A percentile compares a stretch with the other conserved stretches of the same genome.
Evolutionary conservation across 139 green algal species (phyloP).

Genomic region (Micromonas commoda): DNA sequence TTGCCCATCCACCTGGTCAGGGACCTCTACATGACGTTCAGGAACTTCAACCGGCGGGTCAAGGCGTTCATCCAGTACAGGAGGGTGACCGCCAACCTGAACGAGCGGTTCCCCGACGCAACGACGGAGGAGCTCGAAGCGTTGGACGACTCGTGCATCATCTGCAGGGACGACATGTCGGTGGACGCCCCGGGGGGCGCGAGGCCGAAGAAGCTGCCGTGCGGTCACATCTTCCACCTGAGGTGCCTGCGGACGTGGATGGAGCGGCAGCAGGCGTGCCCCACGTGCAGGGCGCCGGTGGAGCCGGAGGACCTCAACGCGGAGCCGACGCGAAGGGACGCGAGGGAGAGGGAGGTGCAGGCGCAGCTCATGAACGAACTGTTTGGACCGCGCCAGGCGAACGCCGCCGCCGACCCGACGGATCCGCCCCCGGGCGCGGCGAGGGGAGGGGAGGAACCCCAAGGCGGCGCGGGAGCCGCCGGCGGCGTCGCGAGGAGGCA

Average conservation of each 20-base stretch:
- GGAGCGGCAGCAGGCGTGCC: constrained; percentile 93
- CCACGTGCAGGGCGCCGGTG: constrained; percentile 76
- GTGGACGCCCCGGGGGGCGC: constrained; percentile 8
- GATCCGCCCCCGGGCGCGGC: too few relatives aligned
- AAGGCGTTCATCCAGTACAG: constrained; percentile 90
- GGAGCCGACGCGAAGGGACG: neutral
- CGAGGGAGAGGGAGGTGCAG: neutral
- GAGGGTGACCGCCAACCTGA: constrained; percentile 82
- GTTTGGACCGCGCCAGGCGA: neutral
- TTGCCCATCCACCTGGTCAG: constrained; percentile 91
- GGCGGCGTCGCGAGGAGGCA: too few relatives aligned
- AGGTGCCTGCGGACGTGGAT: constrained; percentile 95
- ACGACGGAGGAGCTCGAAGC: constrained; percentile 73
- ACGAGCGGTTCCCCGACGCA: constrained; percentile 78
- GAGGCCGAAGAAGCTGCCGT: constrained; percentile 81
- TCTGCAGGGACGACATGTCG: constrained; percentile 91
- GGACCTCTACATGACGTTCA: constrained; percentile 92
- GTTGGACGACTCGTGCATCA: constrained; percentile 86
- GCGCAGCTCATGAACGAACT: neutral
- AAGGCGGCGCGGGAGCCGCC: too few relatives aligned
- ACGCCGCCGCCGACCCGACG: neutral
- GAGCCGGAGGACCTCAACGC: constrained; percentile 1
- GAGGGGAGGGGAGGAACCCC: too few relatives aligned
- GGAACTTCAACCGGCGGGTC: constrained; percentile 84
- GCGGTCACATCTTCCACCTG: constrained; percentile 90